Percentiles rank a stretch among this genome's conserved stretches.
These are phyloP conservation scores for Amniculicola lignicola DNA, from an alignment of 495 filamentous ascomycete species.

Conservation along the genomic window DNA sequence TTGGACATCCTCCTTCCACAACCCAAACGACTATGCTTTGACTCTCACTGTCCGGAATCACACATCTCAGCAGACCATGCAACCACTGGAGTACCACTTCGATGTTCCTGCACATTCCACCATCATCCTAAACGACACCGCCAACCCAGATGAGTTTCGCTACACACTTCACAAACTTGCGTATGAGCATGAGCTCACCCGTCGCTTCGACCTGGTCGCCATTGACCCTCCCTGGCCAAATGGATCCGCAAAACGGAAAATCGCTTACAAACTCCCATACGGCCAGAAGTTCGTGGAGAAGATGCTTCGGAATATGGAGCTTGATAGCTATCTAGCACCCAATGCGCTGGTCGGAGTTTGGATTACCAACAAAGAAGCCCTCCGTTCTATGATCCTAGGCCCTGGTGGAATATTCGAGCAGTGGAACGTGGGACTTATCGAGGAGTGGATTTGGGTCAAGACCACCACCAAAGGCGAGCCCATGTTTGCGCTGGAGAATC, in stretches of 20 bases:
- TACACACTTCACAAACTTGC: conserved; percentile 32
- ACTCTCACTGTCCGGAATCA: conserved; percentile 16
- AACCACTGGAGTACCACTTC: conserved; percentile 40
- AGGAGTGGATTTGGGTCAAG: conserved; percentile 95
- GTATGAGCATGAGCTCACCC: conserved; percentile 27
- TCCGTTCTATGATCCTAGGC: conserved; percentile 57
- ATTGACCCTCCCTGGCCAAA: conserved; percentile 96
- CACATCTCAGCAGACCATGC: conserved; percentile 8
- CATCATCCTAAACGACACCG: conserved; percentile 47
- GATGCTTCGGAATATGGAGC: conserved; percentile 52
- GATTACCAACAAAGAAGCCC: conserved; percentile 76
- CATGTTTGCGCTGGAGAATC: conserved; percentile 61
- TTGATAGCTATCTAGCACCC: conserved; percentile 54
- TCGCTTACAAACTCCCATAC: conserved; percentile 58
- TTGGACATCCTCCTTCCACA: conserved; percentile 34
- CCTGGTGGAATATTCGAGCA: conserved; percentile 53
- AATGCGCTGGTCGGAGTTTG: conserved; percentile 70
- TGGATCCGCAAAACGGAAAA: conserved; percentile 67
- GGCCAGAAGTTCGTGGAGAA: conserved; percentile 38
- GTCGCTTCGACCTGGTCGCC: conserved; percentile 72
- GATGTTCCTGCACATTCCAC: conserved; percentile 52
- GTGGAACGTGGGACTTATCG: conserved; percentile 63
- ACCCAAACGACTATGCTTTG: conserved; percentile 21
- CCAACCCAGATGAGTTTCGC: conserved; percentile 31
- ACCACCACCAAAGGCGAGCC: conserved; percentile 68